A percentile compares a stretch with the other conserved stretches of the same genome.
Conservation (phyloP, 768 basidiomycete genomes). For the Exsudoporus frostii region DNA sequence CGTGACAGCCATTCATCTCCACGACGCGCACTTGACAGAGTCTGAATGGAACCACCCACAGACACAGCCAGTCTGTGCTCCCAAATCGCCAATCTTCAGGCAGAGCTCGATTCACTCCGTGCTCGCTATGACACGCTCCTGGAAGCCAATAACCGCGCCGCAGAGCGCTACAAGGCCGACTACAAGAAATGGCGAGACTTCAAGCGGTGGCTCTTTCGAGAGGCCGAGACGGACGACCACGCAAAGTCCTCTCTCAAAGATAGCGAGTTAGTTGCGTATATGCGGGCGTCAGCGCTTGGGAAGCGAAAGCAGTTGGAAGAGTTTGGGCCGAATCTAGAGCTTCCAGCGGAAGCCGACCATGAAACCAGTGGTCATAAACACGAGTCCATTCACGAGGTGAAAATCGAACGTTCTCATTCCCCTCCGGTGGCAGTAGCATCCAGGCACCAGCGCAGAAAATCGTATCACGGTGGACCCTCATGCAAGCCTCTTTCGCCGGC, state of each 20-base stretch:
- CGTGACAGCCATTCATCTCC: conserved; percentile 11
- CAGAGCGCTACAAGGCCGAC: conserved; percentile 47
- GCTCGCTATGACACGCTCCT: conserved; percentile 44
- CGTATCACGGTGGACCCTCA: conserved; percentile 14
- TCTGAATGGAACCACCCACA: conserved; percentile 3
- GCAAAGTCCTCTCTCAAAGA: conserved; percentile 25
- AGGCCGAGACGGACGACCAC: conserved; percentile 31
- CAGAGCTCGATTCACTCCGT: conserved; percentile 36
- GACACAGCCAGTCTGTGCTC: conserved; percentile 4
- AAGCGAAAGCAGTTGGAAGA: conserved; percentile 29
- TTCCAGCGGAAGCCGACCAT: conserved; percentile 2
- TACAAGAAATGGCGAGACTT: conserved; percentile 51
- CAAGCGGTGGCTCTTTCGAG: conserved; percentile 41
- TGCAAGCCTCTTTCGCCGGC: conserved; percentile 5
- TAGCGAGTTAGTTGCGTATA: conserved; percentile 28
- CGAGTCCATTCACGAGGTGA: background rate
- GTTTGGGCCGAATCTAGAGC: conserved; percentile 12
- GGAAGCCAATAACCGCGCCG: conserved; percentile 42
- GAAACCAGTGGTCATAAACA: conserved; percentile 2
- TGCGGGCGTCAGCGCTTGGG: conserved; percentile 20
- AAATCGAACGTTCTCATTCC: background rate
- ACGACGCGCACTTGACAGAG: background rate
- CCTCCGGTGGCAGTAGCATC: background rate
- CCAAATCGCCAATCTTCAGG: conserved; percentile 22
- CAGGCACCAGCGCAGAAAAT: conserved; percentile 15